Conservation (phyloP, 768 basidiomycete genomes). For the Leccinum subgranulosum region DNA sequence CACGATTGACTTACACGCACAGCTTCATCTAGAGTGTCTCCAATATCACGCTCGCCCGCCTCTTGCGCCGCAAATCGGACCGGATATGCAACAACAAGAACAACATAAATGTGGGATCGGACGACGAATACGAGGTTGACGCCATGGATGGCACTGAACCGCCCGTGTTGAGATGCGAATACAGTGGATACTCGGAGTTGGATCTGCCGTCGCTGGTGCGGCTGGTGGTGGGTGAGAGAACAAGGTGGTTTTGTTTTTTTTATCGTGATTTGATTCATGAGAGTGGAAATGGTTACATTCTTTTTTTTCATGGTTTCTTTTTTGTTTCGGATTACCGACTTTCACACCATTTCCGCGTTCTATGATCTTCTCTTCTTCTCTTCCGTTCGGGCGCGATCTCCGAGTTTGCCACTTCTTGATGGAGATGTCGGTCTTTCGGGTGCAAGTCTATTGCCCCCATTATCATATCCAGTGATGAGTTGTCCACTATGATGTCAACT, state of each 20-base stretch:
- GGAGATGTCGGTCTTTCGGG: neutral
- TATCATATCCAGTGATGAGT: neutral
- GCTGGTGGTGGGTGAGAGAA: neutral
- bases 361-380: neutral
- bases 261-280: neutral
- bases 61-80: constrained; percentile 21
- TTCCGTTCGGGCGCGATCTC: neutral
- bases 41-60: constrained; percentile 28
- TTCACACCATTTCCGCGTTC: neutral
- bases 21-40: constrained; percentile 37
- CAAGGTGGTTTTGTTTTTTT: neutral
- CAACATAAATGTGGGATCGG: neutral
- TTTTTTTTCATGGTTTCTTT: neutral
- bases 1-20: neutral
- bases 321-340: neutral
- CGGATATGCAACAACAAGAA: neutral
- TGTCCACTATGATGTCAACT: neutral
- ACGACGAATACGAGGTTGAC: neutral
- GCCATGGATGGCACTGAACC: constrained; percentile 4
- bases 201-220: no score
- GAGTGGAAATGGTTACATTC: neutral
- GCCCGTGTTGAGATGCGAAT: neutral
- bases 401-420: neutral
- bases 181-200: neutral
- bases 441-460: no score